These are phyloP conservation scores for Glaciozyma antarctica DNA, from an alignment of 768 basidiomycete species.

Conservation along the genomic window DNA sequence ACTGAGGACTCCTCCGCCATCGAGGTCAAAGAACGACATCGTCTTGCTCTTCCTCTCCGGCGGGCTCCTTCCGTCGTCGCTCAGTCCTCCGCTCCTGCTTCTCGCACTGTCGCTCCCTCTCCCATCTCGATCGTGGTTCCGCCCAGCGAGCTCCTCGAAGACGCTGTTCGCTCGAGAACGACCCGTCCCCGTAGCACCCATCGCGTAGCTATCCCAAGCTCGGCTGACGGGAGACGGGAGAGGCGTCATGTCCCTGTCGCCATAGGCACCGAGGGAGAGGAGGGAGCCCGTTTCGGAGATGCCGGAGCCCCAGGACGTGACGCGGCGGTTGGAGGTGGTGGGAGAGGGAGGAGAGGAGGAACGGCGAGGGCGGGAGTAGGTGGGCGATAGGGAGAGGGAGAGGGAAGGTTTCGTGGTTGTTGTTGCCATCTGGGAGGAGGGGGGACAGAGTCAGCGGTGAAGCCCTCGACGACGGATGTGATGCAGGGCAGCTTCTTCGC, in stretches of 20 bases:
- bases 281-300: slow-evolving; percentile 7
- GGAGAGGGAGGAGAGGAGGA: not conserved
- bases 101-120: not conserved
- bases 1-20: not conserved
- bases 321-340: slow-evolving; percentile 2
- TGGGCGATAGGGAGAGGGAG: not conserved
- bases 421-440: no score
- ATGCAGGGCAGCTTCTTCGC: no score
- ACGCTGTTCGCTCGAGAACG: not conserved
- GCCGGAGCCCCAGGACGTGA: slow-evolving; percentile 21
- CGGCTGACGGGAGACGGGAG: slow-evolving; percentile 14
- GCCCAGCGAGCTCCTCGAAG: slow-evolving; percentile 4
- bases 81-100: not conserved
- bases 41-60: slow-evolving; percentile 19
- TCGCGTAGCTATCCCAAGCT: not conserved
- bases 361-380: not conserved
- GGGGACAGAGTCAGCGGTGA: no score
- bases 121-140: not conserved
- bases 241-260: slow-evolving; percentile 4
- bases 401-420: not conserved
- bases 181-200: not conserved
- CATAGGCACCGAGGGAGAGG: not conserved
- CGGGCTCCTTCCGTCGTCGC: not conserved
- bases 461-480: no score
- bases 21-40: slow-evolving; percentile 25